These are phyloP conservation scores for Pterula multifida DNA, from an alignment of 1,284 basidiomycete species.

Conservation along the genomic window DNA sequence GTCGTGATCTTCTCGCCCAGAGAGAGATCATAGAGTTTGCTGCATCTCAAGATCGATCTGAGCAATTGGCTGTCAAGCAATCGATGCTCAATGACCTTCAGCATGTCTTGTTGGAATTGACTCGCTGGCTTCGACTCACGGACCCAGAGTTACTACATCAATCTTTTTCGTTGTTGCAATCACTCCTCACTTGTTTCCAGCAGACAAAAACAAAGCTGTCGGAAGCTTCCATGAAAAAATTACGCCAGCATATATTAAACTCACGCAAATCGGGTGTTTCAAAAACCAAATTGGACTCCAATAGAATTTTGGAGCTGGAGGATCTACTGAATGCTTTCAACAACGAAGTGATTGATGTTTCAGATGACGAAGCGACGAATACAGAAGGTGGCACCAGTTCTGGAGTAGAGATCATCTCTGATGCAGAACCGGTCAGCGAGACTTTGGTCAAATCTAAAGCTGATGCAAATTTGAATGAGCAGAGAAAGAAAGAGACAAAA, in stretches of 20 bases:
- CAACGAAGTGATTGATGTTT: constrained; percentile 31
- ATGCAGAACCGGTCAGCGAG: not conserved
- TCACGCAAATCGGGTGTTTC: constrained; percentile 33
- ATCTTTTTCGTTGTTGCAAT: constrained; percentile 71
- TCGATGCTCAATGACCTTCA: constrained; percentile 73
- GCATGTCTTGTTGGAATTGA: constrained; percentile 64
- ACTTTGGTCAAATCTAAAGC: not conserved
- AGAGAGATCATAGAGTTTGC: constrained; percentile 70
- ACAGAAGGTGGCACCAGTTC: not conserved
- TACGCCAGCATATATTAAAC: constrained; percentile 48
- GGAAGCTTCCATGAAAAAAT: constrained; percentile 36
- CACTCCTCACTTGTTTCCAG: constrained; percentile 60
- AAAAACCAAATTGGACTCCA: constrained; percentile 45
- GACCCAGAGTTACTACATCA: constrained; percentile 84
- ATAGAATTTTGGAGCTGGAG: constrained; percentile 45
- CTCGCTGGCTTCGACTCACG: constrained; percentile 81
- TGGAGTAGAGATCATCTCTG: constrained; percentile 21
- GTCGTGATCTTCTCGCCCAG: constrained; percentile 71
- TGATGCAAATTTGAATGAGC: not conserved
- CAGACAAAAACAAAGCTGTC: constrained; percentile 41
- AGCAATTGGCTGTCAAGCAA: constrained; percentile 41
- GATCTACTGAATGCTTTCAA: constrained; percentile 44
- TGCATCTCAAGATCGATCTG: constrained; percentile 13
- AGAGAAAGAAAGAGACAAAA: constrained; percentile 1
- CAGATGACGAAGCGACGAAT: constrained; percentile 4